Evolutionary conservation across 2,329 filamentous ascomycete species (phyloP).

Genomic region (Trichoderma lentiforme): DNA sequence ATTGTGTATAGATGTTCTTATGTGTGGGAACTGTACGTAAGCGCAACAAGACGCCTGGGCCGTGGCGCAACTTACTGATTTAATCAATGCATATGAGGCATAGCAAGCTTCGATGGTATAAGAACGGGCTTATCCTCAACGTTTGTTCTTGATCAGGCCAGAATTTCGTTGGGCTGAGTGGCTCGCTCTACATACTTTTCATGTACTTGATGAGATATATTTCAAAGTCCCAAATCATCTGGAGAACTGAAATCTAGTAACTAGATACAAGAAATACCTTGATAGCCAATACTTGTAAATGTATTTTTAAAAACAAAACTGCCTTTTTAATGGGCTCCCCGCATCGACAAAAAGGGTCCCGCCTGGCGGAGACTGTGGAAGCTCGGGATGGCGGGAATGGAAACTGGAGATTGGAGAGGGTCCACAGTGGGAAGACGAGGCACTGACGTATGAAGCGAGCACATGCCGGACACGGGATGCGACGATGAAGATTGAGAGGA

Average conservation of each 20-base stretch:
- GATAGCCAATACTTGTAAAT: not conserved
- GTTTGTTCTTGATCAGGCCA: not conserved
- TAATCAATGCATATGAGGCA: not conserved
- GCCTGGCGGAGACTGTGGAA: not conserved
- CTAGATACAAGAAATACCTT: not conserved
- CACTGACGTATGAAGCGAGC: not conserved
- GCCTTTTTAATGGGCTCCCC: not conserved
- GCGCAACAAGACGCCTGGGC: not conserved
- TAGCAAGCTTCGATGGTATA: not conserved
- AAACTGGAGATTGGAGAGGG: not conserved
- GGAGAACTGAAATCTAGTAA: not conserved
- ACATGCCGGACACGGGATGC: not conserved
- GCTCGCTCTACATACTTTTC: not conserved
- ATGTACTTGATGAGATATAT: not conserved
- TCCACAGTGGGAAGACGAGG: slow-evolving; percentile 6
- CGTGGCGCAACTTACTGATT: not conserved
- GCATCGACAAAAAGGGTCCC: not conserved
- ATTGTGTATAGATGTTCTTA: not conserved
- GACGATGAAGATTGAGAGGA: not conserved
- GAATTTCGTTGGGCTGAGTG: not conserved
- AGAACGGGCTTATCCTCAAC: not conserved
- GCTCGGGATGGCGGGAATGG: slow-evolving; percentile 7
- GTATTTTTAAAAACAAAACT: not conserved
- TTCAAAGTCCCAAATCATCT: not conserved
- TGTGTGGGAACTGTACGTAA: not conserved